A percentile compares a stretch with the other conserved stretches of the same genome.
These are phyloP conservation scores for Sporopachydermia quercuum DNA, from an alignment of 805 yeast species.

Conservation along the genomic window DNA sequence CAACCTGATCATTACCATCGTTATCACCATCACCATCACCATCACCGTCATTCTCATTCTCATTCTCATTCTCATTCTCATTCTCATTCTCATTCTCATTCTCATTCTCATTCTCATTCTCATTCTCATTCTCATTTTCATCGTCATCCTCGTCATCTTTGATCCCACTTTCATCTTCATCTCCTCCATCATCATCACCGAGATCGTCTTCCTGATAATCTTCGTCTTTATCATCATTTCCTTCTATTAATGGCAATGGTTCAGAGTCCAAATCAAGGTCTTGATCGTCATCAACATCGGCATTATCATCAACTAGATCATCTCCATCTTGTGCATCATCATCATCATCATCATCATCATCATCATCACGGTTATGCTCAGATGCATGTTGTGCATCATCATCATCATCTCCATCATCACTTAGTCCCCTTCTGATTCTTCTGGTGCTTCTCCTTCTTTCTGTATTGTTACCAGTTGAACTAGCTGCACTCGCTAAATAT, in stretches of 20 bases:
- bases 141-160: conserved; percentile 5
- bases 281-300: conserved; percentile 4
- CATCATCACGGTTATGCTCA: conserved; percentile 5
- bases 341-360: conserved; percentile 6
- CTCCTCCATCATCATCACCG: background rate
- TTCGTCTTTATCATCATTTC: conserved; percentile 5
- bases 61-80: conserved; percentile 1
- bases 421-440: conserved; percentile 1
- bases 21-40: conserved; percentile 2
- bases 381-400: conserved; percentile 7
- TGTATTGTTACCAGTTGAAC: no score
- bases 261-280: conserved; percentile 4
- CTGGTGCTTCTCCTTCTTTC: background rate
- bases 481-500: no score
- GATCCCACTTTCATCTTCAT: conserved; percentile 3
- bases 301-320: conserved; percentile 1
- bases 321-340: conserved; percentile 6
- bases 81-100: conserved; percentile 2
- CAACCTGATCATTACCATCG: conserved; percentile 5
- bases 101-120: background rate
- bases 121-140: conserved; percentile 2
- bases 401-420: background rate
- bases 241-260: conserved; percentile 3
- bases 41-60: background rate
- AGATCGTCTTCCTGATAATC: conserved; percentile 6